Evolutionary conservation across 164 flowering plant species (phyloP).

Genomic region (Umbilicus rupestris): DNA sequence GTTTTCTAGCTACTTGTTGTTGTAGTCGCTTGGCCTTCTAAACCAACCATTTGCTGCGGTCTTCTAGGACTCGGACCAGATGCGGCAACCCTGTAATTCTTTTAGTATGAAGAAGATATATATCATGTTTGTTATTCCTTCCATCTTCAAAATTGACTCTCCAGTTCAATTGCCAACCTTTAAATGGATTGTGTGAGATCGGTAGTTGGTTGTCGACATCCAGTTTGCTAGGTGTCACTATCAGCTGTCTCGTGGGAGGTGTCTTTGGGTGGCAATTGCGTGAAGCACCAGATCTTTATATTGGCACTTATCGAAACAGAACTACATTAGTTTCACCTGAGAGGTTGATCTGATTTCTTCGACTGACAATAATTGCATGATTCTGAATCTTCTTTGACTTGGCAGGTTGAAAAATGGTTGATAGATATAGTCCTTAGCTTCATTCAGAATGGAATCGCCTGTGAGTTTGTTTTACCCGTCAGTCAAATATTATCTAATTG

Average conservation of each 20-base stretch:
- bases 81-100: not conserved
- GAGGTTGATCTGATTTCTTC: not conserved
- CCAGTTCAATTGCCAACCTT: not conserved
- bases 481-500: not conserved
- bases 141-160: not conserved
- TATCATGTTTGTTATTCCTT: not conserved
- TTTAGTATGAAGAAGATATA: not conserved
- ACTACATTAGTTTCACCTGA: not conserved
- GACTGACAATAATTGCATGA: not conserved
- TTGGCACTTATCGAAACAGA: not conserved
- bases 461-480: not conserved
- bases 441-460: not conserved
- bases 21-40: not conserved
- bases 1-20: not conserved
- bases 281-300: not conserved
- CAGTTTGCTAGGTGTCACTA: not conserved
- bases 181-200: not conserved
- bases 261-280: not conserved
- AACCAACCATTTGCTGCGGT: no score
- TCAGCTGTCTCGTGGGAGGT: not conserved
- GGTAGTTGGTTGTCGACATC: constrained; percentile 1
- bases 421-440: not conserved
- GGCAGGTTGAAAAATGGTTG: not conserved
- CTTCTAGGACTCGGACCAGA: not conserved
- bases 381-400: not conserved